These are phyloP conservation scores for Vitrella brassicaformis DNA, from an alignment of 73 alveolate species.

Conservation along the genomic window DNA sequence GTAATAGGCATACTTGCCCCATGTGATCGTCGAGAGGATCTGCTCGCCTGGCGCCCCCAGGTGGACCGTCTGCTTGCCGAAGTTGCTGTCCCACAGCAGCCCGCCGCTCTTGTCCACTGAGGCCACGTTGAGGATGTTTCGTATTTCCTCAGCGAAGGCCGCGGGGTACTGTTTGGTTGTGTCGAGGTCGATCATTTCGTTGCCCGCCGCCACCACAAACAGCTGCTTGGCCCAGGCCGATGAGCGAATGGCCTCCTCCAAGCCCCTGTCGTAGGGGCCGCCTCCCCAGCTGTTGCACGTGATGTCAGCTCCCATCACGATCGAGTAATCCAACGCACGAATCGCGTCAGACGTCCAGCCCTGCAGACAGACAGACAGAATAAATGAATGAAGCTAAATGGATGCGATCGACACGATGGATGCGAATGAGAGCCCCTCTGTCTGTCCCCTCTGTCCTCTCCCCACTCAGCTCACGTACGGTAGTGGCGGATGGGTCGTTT, in stretches of 20 bases:
- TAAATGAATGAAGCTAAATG: no score
- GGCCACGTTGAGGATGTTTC: slow-evolving; percentile 25
- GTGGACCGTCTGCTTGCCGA: slow-evolving; percentile 14
- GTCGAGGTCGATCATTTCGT: slow-evolving; percentile 21
- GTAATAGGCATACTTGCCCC: neutral
- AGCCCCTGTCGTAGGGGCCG: slow-evolving; percentile 5
- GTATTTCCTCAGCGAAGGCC: slow-evolving; percentile 13
- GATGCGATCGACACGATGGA: no score
- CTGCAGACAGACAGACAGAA: no score
- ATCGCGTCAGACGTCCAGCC: slow-evolving; percentile 14
- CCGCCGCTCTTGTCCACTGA: slow-evolving; percentile 4
- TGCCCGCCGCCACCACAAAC: slow-evolving; percentile 41
- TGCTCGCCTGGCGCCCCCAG: slow-evolving; percentile 30
- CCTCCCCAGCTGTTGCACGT: slow-evolving; percentile 28
- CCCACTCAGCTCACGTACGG: neutral
- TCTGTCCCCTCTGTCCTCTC: no score
- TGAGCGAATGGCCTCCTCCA: slow-evolving; percentile 9
- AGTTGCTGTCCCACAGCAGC: slow-evolving; percentile 9
- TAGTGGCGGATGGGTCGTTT: neutral
- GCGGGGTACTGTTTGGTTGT: slow-evolving; percentile 3
- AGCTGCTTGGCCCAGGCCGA: slow-evolving; percentile 9
- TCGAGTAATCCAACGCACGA: slow-evolving; percentile 18
- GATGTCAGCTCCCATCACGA: slow-evolving; percentile 20
- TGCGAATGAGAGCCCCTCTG: no score
- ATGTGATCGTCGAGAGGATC: slow-evolving; percentile 14